Base-by-base conservation (phyloP, 2,329 filamentous ascomycete genomes). In the Pestalotiopsis sp. region DNA sequence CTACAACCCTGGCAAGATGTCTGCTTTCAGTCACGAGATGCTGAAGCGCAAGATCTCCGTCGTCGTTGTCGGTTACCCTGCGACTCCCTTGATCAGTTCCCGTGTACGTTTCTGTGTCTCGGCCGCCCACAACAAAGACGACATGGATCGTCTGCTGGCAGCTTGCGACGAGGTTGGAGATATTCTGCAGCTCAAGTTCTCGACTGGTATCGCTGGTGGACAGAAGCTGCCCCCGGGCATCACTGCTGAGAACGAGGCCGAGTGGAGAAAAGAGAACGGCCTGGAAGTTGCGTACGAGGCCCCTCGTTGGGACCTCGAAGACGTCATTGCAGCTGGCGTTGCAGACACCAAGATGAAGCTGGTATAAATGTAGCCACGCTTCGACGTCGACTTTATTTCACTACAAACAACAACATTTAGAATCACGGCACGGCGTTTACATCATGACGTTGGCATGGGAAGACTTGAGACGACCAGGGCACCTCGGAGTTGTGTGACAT, bases 1-100 rank as follows among this genome's bases (percentile, higher is more conserved):
- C 36, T 99, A 98, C 86, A 94, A 98, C 83, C 96, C 96, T n/a
- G 96, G 94, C 76, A 99, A 99, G 84, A 98, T 99, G 87, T 93
- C 95, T 4, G 95, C 96, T 69, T 99, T 99, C 82, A 98, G 94
- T 64, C 96, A 97, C 79, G 96, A 98, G 81, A 98, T 99, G 96
- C 89, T 98, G 70, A 94, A 93, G 83, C 94, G 96, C 78, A 98
- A 98, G 82, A 98, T 99, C 75, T 96, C 95, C 0, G 94, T 98
- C 65, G 96, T 99, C 52, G 94, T 99, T 61, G 96, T 99, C 71
- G 96, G 95, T 66, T 99, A 99, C 79, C 96, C 96, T 5, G 96
- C 95, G 9, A 99, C 96, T 2, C 96, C 96, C 1, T 88, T 99
- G 61, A 97, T 98, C 75, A 97, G 93, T 71, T 98, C 95, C 23